phyloP scores from a whole-genome alignment of 345 rosid genomes.

The Eucalyptus tenuipes region DNA sequence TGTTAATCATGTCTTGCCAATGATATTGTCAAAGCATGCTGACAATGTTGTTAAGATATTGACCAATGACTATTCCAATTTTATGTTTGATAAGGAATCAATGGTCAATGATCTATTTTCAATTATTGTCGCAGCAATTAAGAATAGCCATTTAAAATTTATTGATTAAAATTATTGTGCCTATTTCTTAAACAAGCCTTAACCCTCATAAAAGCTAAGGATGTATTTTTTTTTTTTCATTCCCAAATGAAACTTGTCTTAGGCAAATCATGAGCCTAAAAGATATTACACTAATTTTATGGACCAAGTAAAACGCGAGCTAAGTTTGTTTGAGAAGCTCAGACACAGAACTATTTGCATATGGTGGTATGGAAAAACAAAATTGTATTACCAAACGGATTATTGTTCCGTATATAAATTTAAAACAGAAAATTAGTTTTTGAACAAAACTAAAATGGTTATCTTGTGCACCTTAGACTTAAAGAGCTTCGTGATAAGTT shows the following conservation, averaged over 20 bases:
- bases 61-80: not conserved
- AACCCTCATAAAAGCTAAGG: not conserved
- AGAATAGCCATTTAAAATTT: not conserved
- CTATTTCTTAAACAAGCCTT: not conserved
- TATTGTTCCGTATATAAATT: too few relatives aligned
- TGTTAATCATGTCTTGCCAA: not conserved
- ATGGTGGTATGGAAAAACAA: too few relatives aligned
- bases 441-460: too few relatives aligned
- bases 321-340: too few relatives aligned
- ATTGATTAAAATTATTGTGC: not conserved
- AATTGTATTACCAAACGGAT: too few relatives aligned
- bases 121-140: not conserved
- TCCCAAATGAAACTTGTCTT: not conserved
- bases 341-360: too few relatives aligned
- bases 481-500: not conserved
- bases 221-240: not conserved
- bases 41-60: not conserved
- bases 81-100: not conserved
- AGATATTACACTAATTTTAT: not conserved
- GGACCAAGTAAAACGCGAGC: not conserved
- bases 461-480: too few relatives aligned
- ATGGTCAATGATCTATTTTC: not conserved
- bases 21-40: not conserved
- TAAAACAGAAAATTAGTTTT: too few relatives aligned
- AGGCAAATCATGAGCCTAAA: not conserved